phyloP scores from a whole-genome alignment of 2,329 filamentous ascomycete species.

The Dothistroma septosporum region DNA sequence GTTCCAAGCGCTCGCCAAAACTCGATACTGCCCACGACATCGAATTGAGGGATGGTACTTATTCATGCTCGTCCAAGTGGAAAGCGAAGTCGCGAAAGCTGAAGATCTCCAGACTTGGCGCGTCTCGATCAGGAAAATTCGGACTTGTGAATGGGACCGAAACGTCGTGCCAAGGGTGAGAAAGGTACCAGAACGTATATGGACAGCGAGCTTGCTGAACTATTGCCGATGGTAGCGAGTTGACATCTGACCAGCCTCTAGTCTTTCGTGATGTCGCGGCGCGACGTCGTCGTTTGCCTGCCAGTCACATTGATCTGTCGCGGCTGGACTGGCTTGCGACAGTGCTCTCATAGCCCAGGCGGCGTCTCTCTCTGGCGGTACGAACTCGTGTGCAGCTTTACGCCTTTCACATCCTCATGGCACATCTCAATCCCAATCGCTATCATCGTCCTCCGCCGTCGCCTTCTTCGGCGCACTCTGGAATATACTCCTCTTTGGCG shows the following conservation, averaged over 20 bases:
- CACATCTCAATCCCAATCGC: constrained; percentile 53
- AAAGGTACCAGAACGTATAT: neutral
- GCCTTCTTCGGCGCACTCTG: constrained; percentile 32
- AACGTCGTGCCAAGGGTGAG: neutral
- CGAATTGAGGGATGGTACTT: neutral
- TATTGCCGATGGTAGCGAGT: neutral
- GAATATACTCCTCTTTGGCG: constrained; percentile 18
- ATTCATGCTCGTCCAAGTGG: neutral
- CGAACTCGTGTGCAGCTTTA: neutral
- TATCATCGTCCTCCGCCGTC: constrained; percentile 33
- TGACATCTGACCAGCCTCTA: neutral
- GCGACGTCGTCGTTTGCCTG: neutral
- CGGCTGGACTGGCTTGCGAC: neutral
- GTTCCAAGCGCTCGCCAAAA: no score
- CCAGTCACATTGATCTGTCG: neutral
- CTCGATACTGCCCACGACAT: neutral
- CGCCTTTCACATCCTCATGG: neutral
- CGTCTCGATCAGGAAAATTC: neutral
- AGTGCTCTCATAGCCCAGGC: no score
- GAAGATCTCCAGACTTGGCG: neutral
- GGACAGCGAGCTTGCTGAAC: neutral
- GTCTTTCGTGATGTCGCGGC: neutral
- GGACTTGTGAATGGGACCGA: neutral
- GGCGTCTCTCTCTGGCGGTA: neutral
- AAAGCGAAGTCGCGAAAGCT: neutral